Base-by-base conservation (phyloP, 140 eudicot species). In the Ambrosia hybrid region DNA sequence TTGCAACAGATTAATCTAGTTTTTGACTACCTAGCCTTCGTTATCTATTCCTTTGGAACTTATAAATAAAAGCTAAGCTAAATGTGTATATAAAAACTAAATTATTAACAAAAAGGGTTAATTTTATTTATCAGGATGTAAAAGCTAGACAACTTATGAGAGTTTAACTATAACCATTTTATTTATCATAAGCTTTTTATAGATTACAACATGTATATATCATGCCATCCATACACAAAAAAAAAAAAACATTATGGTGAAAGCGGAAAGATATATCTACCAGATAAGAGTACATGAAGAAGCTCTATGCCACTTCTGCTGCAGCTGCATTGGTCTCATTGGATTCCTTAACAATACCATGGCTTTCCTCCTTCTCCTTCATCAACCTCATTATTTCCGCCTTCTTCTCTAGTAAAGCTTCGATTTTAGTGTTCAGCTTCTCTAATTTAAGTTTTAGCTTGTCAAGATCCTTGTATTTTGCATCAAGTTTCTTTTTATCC, bases 381-480 rank as follows among this genome's bases (percentile, higher is more conserved):
- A 91, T 88, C 81, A 82, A 64, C 79, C 36, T 86, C 79, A 78
- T 34, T 64, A 88, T 84, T 52, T 88, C 86, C 14, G 45, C 87
- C 48, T 91, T 91, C 58, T 88, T 75, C 83, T 82, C 87, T 0
- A 84, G 59, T 62, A 88, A 88, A 46, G 76, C 81, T 80, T 85
- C 90, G 14, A 88, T 82, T 78, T 91, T 91, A 14, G 69, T 74
- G 58, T 85, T 76, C 82, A 91, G 73, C 70, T 88, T 88, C 71
- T 86, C 95, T 45, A 91, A 65, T 75, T 86, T 91, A 48, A 16
- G 61, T 70, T 84, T 88, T 5, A 91, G 81, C 80, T 83, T 88
- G 70, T 70, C 81, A 26, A 77, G 68, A 73, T 91, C 92, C 57
- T 74, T 81, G 65, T 61, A 70, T 61, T 84, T 83, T n/a, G 64